Evolutionary conservation across 2,329 filamentous ascomycete species (phyloP).

Genomic region (Fusarium anguioides): DNA sequence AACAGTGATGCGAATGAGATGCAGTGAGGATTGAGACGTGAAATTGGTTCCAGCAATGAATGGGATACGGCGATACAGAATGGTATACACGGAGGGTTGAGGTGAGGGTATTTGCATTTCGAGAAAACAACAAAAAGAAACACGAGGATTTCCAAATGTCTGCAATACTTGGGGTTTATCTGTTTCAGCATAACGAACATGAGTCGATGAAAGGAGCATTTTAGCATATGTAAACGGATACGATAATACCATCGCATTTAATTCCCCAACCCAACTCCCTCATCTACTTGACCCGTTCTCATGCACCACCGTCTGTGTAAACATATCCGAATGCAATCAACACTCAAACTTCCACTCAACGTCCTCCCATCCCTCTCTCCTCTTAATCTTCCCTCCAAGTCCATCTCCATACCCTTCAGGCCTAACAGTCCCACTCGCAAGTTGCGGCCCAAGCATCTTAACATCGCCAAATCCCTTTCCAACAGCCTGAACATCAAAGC

Average conservation of each 20-base stretch:
- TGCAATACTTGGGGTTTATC: neutral
- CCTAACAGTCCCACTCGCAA: constrained; percentile 33
- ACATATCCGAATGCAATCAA: constrained; percentile 1
- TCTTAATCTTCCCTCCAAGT: constrained; percentile 25
- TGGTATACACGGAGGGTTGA: no score
- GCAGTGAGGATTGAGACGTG: neutral
- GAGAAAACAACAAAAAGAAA: neutral
- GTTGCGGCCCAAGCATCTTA: constrained; percentile 23
- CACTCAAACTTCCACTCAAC: constrained; percentile 39
- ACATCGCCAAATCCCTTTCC: constrained; percentile 33
- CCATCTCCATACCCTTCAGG: constrained; percentile 36
- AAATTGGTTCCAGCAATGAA: no score
- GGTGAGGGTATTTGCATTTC: no score
- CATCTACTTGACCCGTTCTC: no score
- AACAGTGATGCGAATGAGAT: neutral
- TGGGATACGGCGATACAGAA: no score
- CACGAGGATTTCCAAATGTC: constrained; percentile 15
- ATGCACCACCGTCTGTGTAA: no score
- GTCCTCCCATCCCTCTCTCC: constrained; percentile 30
- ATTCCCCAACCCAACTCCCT: neutral
- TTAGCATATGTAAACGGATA: no score
- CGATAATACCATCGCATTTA: neutral
- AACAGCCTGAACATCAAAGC: constrained; percentile 45
- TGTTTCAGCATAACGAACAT: constrained; percentile 19
- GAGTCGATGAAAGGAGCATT: constrained; percentile 3